Evolutionary conservation across 129 eudicot genomes (phyloP), one percentile per base, ranked within the genome.

Genomic region (Flaveria linearis): DNA sequence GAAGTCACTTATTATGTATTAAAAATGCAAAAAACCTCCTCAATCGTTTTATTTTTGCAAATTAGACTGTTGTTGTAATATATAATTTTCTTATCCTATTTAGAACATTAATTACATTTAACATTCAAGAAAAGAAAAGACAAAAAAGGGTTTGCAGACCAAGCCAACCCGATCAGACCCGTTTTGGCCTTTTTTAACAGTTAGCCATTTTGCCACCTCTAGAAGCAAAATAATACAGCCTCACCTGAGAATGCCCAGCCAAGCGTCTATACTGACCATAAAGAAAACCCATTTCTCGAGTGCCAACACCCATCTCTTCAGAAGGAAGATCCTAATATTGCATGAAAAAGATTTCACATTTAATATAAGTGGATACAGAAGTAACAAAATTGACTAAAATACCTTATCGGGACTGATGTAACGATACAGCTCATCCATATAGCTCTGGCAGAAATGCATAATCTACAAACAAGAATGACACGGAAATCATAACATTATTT

Each of bases 341-440:
- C 30, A 56, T 69, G 53, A 63, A 49, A 80, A 61, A 49, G 43
- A 69, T 17, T 42, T 56, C 36, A 67, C 26, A 30, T 18, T 10
- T 46, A 2, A 18, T 20, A 17, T 47, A 3, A 49, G 64, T 23
- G 9, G 20, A 57, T 45, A 20, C 3, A 46, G 2, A 71, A 58
- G 43, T 52, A 68, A 39, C 8, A 55, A 36, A 66, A 68, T n/a
- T 58, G 26, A 75, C 9, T 16, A 61, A 13, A 70, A 30, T 81
- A 91, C 99, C 99, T 91, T 92, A 81, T 94, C 99, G 68, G 96
- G 97, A 57, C 99, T 96, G 77, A 94, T 81, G 82, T 89, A 91
- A 16, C 99, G 96, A 74, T 91, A 94, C 68, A 94, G 68, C 78
- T 91, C 99, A 73, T 86, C 89, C 93, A 94, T 94, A 84, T 91